Evolutionary conservation across 768 basidiomycete genomes (phyloP), one percentile per base, ranked within the genome.

Genomic region (Serendipita vermifera): DNA sequence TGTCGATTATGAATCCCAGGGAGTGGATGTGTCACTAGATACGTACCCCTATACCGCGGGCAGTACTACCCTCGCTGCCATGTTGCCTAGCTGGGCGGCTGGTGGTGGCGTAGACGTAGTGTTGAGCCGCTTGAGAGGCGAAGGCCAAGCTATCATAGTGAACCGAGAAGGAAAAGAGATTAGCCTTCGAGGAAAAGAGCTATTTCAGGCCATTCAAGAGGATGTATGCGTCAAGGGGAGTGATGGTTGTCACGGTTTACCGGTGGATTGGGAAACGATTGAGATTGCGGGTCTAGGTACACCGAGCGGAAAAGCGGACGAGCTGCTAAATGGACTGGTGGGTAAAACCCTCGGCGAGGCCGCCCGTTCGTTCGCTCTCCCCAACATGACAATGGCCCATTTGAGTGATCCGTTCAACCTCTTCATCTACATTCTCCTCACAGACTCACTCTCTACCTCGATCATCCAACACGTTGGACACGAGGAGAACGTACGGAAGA

Each of bases 11-110:
- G 41, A 61, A 14, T n/a, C 38, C 1, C 35, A 57, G 20, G 66
- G 66, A 4, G 59, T 59, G 2, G 64, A 66, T 35, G 59, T 67
- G 33, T 60, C 59, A 1, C 59, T 67, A 36, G 66, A 67, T 54
- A 66, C 65, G 3, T 67, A 67, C 48, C 66, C 66, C 3, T 67
- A 67, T 51, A 33, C 65, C 14, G 65, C 66, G 4, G 64, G 65
- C 24, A 63, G 61, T 36, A 67, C 66, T 17, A 67, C 66, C 2
- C 60, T 67, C 3, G 61, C 63, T 2, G 54, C 66, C 5, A 46
- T 67, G 5, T 48, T 67, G 26, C 66, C 66, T 5, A 61, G 61
- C 29, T 67, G 65, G 65, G 66, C 66, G 29, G 59, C 58, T 38
- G 38, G 59, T 1, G 66, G 66, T 27, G 66, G 66, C 15, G 63